Evolutionary conservation across 164 flowering plant genomes (phyloP).

Genomic region (Annona squamosa): DNA sequence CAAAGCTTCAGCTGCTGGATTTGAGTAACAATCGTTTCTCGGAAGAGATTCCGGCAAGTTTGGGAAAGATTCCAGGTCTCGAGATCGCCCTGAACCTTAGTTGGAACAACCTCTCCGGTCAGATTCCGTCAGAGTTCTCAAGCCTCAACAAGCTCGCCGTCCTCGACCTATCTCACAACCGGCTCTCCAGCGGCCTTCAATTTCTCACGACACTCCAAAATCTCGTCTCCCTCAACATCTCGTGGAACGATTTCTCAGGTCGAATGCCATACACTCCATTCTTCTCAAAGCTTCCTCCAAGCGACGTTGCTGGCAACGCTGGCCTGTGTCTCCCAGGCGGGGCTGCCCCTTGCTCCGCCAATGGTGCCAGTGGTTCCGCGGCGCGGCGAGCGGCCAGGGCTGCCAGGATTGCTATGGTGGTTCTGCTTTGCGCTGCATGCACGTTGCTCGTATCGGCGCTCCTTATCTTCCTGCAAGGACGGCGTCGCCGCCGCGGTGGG

Average conservation of each 20-base stretch:
- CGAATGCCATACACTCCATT: slow-evolving; percentile 75
- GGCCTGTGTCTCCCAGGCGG: slow-evolving; percentile 51
- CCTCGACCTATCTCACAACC: slow-evolving; percentile 85
- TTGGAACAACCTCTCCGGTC: slow-evolving; percentile 63
- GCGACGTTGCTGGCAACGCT: slow-evolving; percentile 55
- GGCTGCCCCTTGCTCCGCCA: slow-evolving; percentile 23
- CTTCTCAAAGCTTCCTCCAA: slow-evolving; percentile 64
- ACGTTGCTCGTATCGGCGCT: slow-evolving; percentile 50
- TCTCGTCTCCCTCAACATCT: slow-evolving; percentile 81
- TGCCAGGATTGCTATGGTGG: slow-evolving; percentile 52
- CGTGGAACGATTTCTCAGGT: slow-evolving; percentile 84
- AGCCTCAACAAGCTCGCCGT: slow-evolving; percentile 54
- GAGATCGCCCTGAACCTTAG: slow-evolving; percentile 87
- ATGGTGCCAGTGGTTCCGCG: slow-evolving; percentile 9
- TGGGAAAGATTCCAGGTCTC: slow-evolving; percentile 63
- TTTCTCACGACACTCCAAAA: slow-evolving; percentile 60
- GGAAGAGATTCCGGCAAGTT: slow-evolving; percentile 66
- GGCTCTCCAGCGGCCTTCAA: slow-evolving; percentile 49
- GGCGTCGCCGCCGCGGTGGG: slow-evolving; percentile 13
- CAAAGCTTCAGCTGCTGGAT: slow-evolving; percentile 58
- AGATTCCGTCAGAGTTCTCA: slow-evolving; percentile 55
- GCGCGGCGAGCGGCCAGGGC: slow-evolving; percentile 19
- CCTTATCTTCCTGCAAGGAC: slow-evolving; percentile 44
- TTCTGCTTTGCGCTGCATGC: slow-evolving; percentile 55
- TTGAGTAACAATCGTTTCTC: slow-evolving; percentile 61